Evolutionary conservation across 345 rosid species (phyloP).

Genomic region (Eucalyptus pumila): DNA sequence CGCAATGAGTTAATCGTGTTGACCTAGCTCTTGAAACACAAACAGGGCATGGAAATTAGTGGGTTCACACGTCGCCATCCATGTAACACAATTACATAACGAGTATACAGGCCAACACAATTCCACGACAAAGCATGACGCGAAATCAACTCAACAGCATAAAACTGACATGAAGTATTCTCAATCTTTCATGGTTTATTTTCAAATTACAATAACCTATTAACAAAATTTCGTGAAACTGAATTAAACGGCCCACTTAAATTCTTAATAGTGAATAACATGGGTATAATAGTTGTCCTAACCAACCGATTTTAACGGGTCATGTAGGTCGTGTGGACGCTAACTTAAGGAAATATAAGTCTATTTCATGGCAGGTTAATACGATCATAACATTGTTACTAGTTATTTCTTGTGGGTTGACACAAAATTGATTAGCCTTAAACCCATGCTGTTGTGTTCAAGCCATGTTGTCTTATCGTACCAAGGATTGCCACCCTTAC

Average conservation of each 20-base stretch:
- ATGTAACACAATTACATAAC: background rate
- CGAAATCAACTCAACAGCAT: background rate
- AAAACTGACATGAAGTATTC: background rate
- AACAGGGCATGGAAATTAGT: background rate
- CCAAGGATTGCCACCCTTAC: background rate
- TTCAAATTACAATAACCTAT: background rate
- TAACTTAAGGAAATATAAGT: background rate
- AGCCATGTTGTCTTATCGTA: background rate
- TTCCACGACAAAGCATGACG: background rate
- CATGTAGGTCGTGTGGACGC: background rate
- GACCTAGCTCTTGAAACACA: background rate
- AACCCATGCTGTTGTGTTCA: background rate
- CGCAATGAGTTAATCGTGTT: background rate
- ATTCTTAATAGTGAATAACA: background rate
- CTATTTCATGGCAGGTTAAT: background rate
- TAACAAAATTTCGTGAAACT: background rate
- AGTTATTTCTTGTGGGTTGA: background rate
- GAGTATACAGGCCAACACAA: background rate
- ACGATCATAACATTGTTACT: background rate
- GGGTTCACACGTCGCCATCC: background rate
- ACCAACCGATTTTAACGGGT: background rate
- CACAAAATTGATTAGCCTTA: background rate
- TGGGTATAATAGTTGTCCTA: background rate
- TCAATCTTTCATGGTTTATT: background rate
- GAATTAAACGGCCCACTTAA: background rate